Percentiles rank a stretch among this genome's conserved stretches.
phyloP scores from a whole-genome alignment of 164 flowering plant species.

The Vitis labrusca region DNA sequence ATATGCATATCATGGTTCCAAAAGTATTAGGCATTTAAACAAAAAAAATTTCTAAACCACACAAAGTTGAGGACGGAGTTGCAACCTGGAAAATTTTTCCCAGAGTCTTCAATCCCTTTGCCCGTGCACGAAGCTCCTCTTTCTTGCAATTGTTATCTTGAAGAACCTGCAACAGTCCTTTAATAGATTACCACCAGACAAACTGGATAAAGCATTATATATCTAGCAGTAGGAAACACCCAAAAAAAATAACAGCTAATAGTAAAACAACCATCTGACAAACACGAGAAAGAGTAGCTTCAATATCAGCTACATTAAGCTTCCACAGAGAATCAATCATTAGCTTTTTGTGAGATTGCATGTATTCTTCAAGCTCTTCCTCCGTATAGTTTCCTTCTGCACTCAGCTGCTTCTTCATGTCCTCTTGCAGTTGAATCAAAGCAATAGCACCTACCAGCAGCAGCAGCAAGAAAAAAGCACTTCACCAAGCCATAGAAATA shows the following conservation, averaged over 20 bases:
- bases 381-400: constrained; percentile 91
- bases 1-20: background rate
- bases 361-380: constrained; percentile 84
- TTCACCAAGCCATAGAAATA: background rate
- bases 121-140: constrained; percentile 90
- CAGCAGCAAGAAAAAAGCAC: constrained; percentile 4
- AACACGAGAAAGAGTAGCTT: constrained; percentile 92
- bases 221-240: background rate
- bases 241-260: background rate
- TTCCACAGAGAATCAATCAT: constrained; percentile 98
- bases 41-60: background rate
- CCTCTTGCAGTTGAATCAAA: constrained; percentile 92
- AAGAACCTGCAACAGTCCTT: constrained; percentile 63
- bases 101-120: constrained; percentile 86
- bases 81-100: constrained; percentile 92
- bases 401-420: constrained; percentile 90
- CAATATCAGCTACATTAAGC: constrained; percentile 97
- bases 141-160: constrained; percentile 78
- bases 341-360: constrained; percentile 80
- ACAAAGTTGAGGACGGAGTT: background rate
- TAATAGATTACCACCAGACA: constrained; percentile 12
- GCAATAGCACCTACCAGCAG: constrained; percentile 71
- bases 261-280: constrained; percentile 78
- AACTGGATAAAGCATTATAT: background rate
- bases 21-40: background rate